These are phyloP conservation scores for Cordyceps pruinosa DNA, from an alignment of 2,329 filamentous ascomycete species.

Conservation along the genomic window DNA sequence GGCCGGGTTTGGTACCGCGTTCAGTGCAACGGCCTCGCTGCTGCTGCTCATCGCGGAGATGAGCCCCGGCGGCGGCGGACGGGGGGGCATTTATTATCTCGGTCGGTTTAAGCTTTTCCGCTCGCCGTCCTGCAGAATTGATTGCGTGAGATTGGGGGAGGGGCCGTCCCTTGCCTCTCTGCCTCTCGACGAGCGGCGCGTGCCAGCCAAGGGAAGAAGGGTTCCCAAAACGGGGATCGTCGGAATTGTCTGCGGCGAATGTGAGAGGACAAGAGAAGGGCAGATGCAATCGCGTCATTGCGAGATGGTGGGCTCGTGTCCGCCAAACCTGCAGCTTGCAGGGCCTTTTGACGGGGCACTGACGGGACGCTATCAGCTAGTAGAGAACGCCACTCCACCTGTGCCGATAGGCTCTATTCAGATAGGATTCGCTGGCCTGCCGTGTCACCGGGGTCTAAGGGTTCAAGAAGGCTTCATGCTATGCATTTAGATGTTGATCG, in stretches of 20 bases:
- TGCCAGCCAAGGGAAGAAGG: background rate
- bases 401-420: too few species aligned
- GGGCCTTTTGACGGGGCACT: background rate
- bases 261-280: background rate
- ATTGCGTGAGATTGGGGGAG: background rate
- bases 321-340: background rate
- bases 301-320: slow-evolving; percentile 1
- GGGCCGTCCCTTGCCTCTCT: background rate
- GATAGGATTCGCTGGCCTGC: too few species aligned
- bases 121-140: background rate
- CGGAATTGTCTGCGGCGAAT: slow-evolving; percentile 1
- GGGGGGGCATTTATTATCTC: background rate
- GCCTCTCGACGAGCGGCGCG: too few species aligned
- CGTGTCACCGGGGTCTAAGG: too few species aligned
- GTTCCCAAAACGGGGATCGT: background rate
- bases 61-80: background rate
- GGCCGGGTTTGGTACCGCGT: background rate
- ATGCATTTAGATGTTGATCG: too few species aligned
- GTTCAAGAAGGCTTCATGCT: too few species aligned
- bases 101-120: background rate
- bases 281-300: slow-evolving; percentile 8
- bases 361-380: background rate
- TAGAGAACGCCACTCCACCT: background rate
- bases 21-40: background rate
- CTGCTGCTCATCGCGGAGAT: background rate